Conservation (phyloP, 139 green algal species). For the Yamagishiella unicocca region DNA sequence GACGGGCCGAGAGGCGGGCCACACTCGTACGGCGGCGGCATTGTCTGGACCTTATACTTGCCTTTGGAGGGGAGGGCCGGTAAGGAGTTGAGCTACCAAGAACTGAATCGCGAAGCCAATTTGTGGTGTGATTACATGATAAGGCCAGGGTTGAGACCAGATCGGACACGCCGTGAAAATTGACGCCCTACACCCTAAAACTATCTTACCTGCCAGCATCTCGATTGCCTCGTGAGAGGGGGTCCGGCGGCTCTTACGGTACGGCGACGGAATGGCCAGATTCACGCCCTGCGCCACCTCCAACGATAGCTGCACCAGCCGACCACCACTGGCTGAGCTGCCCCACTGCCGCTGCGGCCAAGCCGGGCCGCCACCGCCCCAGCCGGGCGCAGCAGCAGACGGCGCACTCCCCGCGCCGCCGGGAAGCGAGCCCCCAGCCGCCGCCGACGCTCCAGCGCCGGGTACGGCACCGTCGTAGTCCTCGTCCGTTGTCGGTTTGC, state of each 20-base stretch:
- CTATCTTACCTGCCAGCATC: constrained; percentile 48
- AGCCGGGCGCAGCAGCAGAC: neutral
- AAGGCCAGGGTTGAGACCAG: too few species aligned
- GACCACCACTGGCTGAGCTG: too few species aligned
- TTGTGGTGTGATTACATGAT: too few species aligned
- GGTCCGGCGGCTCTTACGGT: constrained; percentile 73
- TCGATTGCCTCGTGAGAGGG: constrained; percentile 83
- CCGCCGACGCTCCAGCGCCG: neutral
- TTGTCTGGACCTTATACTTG: constrained; percentile 53
- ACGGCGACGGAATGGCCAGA: constrained; percentile 61
- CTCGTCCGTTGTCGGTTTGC: constrained; percentile 32
- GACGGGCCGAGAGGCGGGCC: constrained; percentile 47
- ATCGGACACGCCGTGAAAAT: neutral
- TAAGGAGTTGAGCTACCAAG: too few species aligned
- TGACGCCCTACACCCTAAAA: neutral
- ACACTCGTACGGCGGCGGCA: constrained; percentile 47
- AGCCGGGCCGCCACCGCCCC: neutral
- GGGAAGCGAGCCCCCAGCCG: neutral
- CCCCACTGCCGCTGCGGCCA: constrained; percentile 3
- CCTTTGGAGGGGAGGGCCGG: neutral
- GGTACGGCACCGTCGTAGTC: neutral
- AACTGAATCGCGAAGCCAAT: too few species aligned
- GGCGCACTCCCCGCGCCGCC: neutral
- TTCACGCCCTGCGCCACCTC: constrained; percentile 74
- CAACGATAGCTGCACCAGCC: constrained; percentile 64